Evolutionary conservation across 1,139 yeast species (phyloP).

Genomic region (Scheffersomyces quercinus): DNA sequence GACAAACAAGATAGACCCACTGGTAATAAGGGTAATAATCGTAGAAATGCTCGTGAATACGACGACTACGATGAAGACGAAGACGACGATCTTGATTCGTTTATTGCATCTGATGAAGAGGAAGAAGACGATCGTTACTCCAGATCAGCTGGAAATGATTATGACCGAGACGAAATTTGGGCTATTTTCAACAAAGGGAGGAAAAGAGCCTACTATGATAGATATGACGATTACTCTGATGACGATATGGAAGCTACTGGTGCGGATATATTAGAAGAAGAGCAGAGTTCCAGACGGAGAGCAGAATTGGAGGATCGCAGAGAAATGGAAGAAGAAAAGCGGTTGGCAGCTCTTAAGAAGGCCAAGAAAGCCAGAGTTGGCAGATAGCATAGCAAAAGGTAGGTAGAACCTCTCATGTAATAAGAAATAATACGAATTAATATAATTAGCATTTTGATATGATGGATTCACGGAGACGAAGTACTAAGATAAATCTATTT

Average conservation of each 20-base stretch:
- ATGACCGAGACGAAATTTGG: constrained; percentile 88
- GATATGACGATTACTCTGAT: constrained; percentile 53
- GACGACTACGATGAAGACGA: constrained; percentile 18
- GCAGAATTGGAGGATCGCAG: constrained; percentile 68
- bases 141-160: constrained; percentile 35
- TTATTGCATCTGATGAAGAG: constrained; percentile 56
- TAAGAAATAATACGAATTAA: no score
- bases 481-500: no score
- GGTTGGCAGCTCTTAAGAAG: constrained; percentile 32
- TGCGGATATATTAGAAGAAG: constrained; percentile 81
- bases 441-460: no score
- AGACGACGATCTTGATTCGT: constrained; percentile 46
- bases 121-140: constrained; percentile 7
- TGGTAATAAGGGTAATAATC: background rate
- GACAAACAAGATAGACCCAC: constrained; percentile 8
- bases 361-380: constrained; percentile 14
- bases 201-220: constrained; percentile 43
- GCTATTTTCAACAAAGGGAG: constrained; percentile 72
- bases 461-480: no score
- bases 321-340: constrained; percentile 56
- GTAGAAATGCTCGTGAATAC: constrained; percentile 2
- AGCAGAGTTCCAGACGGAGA: constrained; percentile 56
- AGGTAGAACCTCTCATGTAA: no score
- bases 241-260: constrained; percentile 97
- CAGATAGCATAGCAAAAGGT: no score